Conservation (phyloP, 176 grass and related monocot species). For the Oryza australiensis region DNA sequence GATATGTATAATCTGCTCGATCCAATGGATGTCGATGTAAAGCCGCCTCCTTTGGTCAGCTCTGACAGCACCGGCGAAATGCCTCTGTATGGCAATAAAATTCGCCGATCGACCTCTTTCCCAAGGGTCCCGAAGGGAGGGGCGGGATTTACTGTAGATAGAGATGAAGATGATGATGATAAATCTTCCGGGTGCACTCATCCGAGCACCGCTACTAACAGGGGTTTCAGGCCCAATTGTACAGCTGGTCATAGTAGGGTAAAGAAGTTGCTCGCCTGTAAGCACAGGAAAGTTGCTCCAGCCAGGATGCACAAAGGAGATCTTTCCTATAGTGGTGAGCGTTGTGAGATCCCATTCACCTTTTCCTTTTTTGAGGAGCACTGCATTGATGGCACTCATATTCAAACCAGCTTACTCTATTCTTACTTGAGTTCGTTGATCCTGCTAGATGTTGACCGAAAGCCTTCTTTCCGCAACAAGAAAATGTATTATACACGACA, state of each 20-base stretch:
- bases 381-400: slow-evolving; percentile 4
- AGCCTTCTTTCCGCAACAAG: slow-evolving; percentile 64
- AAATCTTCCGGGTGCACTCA: slow-evolving; percentile 88
- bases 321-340: slow-evolving; percentile 62
- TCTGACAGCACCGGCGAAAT: slow-evolving; percentile 83
- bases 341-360: not conserved
- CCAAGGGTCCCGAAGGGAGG: slow-evolving; percentile 50
- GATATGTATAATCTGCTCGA: slow-evolving; percentile 60
- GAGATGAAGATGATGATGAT: slow-evolving; percentile 79
- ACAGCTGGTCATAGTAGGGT: slow-evolving; percentile 57
- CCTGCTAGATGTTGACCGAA: slow-evolving; percentile 66
- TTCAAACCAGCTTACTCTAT: slow-evolving; percentile 33
- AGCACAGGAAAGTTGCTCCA: slow-evolving; percentile 58
- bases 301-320: slow-evolving; percentile 48
- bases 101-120: slow-evolving; percentile 45
- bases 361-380: slow-evolving; percentile 23
- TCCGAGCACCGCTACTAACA: slow-evolving; percentile 59
- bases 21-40: slow-evolving; percentile 59
- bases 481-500: slow-evolving; percentile 83
- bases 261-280: slow-evolving; percentile 69
- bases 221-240: slow-evolving; percentile 56
- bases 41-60: slow-evolving; percentile 80
- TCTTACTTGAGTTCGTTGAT: slow-evolving; percentile 51
- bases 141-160: slow-evolving; percentile 51
- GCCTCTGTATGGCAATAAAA: slow-evolving; percentile 48